Percentiles rank a stretch among this genome's conserved stretches.
phyloP scores from a whole-genome alignment of 257 asterid species.

The Primulina tabacum region DNA sequence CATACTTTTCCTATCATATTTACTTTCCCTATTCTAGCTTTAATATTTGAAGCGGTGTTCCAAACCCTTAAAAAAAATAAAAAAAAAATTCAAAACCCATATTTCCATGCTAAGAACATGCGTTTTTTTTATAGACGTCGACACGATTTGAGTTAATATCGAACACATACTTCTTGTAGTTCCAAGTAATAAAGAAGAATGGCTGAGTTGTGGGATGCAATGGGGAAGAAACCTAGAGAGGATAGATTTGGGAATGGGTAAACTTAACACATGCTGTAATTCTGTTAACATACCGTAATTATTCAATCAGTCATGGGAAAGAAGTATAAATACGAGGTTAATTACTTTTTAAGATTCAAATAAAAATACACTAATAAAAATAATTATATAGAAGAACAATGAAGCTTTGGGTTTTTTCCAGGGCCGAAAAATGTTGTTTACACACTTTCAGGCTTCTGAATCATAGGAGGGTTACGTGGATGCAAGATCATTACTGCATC shows the following conservation, averaged over 20 bases:
- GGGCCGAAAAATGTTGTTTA: neutral
- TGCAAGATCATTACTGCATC: neutral
- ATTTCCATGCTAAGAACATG: no score
- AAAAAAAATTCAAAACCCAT: no score
- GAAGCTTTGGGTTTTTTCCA: neutral
- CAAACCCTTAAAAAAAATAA: no score
- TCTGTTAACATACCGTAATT: no score
- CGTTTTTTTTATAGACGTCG: no score
- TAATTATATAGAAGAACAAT: neutral
- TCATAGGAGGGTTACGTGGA: neutral
- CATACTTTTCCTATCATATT: constrained; percentile 5
- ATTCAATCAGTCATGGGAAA: neutral
- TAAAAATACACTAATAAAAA: no score
- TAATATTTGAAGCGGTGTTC: no score
- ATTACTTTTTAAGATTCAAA: no score
- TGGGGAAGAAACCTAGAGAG: neutral
- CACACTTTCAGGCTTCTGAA: neutral
- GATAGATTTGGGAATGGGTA: neutral
- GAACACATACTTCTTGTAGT: no score
- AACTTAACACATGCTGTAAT: neutral
- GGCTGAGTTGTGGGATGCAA: neutral
- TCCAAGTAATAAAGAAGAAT: no score
- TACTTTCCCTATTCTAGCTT: neutral
- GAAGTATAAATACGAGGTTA: neutral
- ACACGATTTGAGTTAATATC: no score